These are phyloP conservation scores for Zanthoxylum bungeanum DNA, from an alignment of 345 rosid genomes.

Conservation along the genomic window DNA sequence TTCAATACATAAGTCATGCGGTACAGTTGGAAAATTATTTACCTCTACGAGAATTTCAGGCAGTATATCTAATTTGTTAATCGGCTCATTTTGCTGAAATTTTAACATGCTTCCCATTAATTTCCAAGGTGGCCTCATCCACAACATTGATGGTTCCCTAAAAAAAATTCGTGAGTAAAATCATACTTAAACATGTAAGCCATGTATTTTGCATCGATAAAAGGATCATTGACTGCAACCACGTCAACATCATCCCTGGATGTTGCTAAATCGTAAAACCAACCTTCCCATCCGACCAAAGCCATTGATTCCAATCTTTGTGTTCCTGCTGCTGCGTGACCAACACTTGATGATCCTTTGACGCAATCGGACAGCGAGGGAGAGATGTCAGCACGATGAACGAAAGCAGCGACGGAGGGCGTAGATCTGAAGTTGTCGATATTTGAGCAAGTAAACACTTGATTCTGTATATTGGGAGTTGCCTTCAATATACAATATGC, in stretches of 20 bases:
- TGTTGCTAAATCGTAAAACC: slow-evolving; percentile 85
- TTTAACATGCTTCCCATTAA: slow-evolving; percentile 79
- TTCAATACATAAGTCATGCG: too few relatives aligned
- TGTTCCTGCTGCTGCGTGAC: slow-evolving; percentile 51
- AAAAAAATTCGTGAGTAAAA: slow-evolving; percentile 89
- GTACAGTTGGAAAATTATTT: too few relatives aligned
- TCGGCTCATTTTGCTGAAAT: slow-evolving; percentile 59
- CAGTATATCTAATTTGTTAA: too few relatives aligned
- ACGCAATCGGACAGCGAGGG: slow-evolving; percentile 38
- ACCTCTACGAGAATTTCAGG: too few relatives aligned
- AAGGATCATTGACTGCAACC: slow-evolving; percentile 97
- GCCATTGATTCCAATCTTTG: slow-evolving; percentile 91
- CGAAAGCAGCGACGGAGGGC: slow-evolving; percentile 33
- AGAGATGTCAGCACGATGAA: slow-evolving; percentile 33
- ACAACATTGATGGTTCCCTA: slow-evolving; percentile 69
- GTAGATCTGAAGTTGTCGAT: slow-evolving; percentile 92
- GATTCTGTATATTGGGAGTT: slow-evolving; percentile 97
- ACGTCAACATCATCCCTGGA: slow-evolving; percentile 86
- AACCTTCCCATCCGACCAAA: slow-evolving; percentile 98
- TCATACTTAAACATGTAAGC: slow-evolving; percentile 98
- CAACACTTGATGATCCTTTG: slow-evolving; percentile 56
- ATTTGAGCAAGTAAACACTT: slow-evolving; percentile 86
- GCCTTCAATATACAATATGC: slow-evolving; percentile 81
- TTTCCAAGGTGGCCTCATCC: slow-evolving; percentile 83
- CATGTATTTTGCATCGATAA: slow-evolving; percentile 92